phyloP scores from a whole-genome alignment of 495 filamentous ascomycete genomes.

The Cryomyces minteri region DNA sequence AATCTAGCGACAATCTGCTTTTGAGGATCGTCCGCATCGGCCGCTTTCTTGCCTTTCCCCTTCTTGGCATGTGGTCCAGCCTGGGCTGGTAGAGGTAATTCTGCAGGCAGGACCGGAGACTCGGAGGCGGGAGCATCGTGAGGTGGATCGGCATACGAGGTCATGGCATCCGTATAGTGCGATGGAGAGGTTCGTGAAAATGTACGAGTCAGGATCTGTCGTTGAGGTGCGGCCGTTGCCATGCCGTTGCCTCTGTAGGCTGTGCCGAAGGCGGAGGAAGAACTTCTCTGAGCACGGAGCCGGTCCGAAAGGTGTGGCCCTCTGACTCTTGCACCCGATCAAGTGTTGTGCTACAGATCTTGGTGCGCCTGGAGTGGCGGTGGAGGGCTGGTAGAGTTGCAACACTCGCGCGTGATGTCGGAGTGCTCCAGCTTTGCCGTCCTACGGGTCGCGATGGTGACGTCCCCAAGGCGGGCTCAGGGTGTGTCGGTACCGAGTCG shows the following conservation, averaged over 20 bases:
- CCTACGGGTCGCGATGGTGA: no score
- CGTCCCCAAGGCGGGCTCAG: no score
- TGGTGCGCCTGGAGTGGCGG: no score
- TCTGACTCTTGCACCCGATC: no score
- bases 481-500: no score
- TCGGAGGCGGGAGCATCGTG: conserved; percentile 6
- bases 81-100: conserved; percentile 19
- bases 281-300: no score
- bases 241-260: background rate
- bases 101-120: conserved; percentile 11
- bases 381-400: no score
- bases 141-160: background rate
- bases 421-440: no score
- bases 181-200: background rate
- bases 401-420: no score
- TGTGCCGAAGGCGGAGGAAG: no score
- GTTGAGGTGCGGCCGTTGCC: background rate
- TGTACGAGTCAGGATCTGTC: background rate
- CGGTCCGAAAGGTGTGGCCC: no score
- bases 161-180: background rate
- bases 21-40: conserved; percentile 68
- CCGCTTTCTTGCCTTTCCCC: conserved; percentile 19
- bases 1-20: conserved; percentile 88
- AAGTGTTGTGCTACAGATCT: no score
- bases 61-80: conserved; percentile 34